phyloP scores from a whole-genome alignment of 75 land plant genomes.

The Cupressus sempervirens region DNA sequence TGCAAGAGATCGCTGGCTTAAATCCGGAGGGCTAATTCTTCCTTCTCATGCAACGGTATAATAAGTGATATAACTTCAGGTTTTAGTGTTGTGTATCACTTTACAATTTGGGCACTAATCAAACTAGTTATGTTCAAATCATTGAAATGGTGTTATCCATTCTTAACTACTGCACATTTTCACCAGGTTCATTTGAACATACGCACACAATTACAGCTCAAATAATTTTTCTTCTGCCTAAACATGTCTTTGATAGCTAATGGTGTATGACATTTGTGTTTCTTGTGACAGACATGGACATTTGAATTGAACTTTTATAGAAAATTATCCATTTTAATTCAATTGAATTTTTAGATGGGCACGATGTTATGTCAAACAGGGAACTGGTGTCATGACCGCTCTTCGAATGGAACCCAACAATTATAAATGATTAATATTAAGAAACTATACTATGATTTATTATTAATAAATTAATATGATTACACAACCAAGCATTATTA shows the following conservation, averaged over 20 bases:
- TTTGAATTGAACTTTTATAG: background rate
- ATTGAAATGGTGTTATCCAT: background rate
- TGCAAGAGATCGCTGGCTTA: slow-evolving; percentile 97
- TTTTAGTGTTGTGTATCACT: background rate
- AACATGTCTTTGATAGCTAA: background rate
- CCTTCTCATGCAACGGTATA: slow-evolving; percentile 92
- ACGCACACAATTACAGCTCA: background rate
- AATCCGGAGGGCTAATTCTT: slow-evolving; percentile 94
- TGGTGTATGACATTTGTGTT: background rate
- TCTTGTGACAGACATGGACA: background rate
- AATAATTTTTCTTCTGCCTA: background rate
- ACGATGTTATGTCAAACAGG: background rate
- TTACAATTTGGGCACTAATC: background rate
- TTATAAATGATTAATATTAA: no score
- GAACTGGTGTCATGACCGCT: no score
- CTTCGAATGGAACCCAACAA: no score
- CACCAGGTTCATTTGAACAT: background rate
- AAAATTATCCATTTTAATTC: background rate
- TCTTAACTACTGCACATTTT: background rate
- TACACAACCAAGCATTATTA: no score
- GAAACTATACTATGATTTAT: no score
- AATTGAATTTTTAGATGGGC: background rate
- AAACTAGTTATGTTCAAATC: background rate
- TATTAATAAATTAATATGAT: no score
- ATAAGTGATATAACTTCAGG: background rate